Conservation (phyloP, 2,329 filamentous ascomycete genomes). For the Trichoderma oligosporum region DNA sequence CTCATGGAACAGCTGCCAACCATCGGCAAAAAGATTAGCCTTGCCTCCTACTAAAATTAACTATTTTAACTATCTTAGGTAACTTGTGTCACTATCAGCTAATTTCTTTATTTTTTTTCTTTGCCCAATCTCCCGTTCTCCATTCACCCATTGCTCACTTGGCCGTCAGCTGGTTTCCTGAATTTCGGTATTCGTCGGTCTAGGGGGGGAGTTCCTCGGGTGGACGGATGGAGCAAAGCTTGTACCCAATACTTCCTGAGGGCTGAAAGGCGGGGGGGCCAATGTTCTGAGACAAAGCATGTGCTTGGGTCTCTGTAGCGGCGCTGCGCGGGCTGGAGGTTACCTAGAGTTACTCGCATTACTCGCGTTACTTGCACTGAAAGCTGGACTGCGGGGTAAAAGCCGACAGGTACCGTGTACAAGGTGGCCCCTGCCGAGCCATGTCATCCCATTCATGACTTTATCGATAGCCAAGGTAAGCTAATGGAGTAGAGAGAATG, state of each 20-base stretch:
- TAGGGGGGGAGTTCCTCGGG: slow-evolving; percentile 31
- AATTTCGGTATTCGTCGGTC: slow-evolving; percentile 34
- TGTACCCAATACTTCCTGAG: neutral
- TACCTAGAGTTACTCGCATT: no score
- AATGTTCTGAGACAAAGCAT: slow-evolving; percentile 5
- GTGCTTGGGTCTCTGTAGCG: neutral
- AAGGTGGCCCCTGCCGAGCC: neutral
- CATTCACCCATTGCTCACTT: neutral
- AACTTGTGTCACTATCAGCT: neutral
- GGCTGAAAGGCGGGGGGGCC: neutral
- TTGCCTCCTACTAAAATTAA: no score
- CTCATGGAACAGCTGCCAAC: neutral
- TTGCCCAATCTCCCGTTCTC: neutral
- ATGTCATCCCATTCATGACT: no score
- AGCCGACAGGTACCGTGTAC: slow-evolving; percentile 4
- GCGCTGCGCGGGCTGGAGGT: neutral
- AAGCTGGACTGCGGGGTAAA: slow-evolving; percentile 14
- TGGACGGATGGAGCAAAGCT: slow-evolving; percentile 30
- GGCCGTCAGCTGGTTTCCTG: slow-evolving; percentile 8
- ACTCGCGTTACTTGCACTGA: neutral
- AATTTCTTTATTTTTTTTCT: neutral
- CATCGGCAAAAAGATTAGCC: slow-evolving; percentile 17
- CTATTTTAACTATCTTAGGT: neutral
- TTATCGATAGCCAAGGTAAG: neutral
- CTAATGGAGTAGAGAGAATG: no score